These are phyloP conservation scores for Penicillium verhagenii DNA, from an alignment of 495 filamentous ascomycete species.

Conservation along the genomic window DNA sequence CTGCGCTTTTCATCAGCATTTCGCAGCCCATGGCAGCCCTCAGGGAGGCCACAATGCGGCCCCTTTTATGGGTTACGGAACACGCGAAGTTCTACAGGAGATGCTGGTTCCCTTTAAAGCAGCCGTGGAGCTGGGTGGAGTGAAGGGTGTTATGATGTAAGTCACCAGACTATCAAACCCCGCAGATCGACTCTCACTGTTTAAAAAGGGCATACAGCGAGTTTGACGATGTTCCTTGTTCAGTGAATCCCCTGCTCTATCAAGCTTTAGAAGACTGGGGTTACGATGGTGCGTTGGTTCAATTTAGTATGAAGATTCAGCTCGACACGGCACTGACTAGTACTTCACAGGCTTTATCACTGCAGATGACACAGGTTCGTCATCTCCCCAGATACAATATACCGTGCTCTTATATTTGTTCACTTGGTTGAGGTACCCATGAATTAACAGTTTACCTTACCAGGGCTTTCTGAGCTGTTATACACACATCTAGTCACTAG, in stretches of 20 bases:
- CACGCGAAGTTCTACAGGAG: constrained; percentile 7
- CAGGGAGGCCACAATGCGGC: constrained; percentile 11
- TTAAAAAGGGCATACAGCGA: constrained; percentile 9
- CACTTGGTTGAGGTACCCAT: too few species aligned
- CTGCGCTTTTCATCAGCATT: constrained; percentile 1
- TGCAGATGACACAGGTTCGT: constrained; percentile 8
- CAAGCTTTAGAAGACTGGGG: constrained; percentile 9
- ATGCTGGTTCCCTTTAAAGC: constrained; percentile 13
- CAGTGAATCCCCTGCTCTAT: constrained; percentile 9
- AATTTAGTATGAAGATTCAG: background rate
- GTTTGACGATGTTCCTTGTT: constrained; percentile 13
- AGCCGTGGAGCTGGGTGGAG: constrained; percentile 10
- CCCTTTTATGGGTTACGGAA: constrained; percentile 12
- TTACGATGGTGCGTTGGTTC: constrained; percentile 1
- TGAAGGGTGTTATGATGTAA: constrained; percentile 14
- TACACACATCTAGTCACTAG: constrained; percentile 11
- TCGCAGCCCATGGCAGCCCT: constrained; percentile 9
- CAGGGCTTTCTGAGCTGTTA: constrained; percentile 5
- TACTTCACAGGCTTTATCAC: constrained; percentile 6
- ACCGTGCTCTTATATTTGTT: too few species aligned
- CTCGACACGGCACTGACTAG: background rate
- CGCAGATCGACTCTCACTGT: background rate
- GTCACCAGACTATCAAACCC: background rate
- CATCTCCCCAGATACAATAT: background rate
- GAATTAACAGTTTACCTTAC: too few species aligned